Conservation (phyloP, 305 asterid genomes). For the Plantago coronopus region DNA sequence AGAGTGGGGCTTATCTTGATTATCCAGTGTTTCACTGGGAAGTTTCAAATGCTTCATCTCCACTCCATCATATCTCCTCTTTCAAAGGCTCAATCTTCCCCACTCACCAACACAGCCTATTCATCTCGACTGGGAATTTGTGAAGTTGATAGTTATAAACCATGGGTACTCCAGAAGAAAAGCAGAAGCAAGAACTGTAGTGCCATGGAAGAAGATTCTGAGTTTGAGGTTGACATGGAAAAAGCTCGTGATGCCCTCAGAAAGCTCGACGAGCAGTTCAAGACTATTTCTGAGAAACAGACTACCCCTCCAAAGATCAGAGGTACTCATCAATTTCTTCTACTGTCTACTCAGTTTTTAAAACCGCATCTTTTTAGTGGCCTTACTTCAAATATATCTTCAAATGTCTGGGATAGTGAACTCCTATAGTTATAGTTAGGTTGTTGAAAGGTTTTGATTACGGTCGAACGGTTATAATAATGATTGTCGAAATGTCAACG, state of each 20-base stretch:
- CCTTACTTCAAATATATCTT: too few species aligned
- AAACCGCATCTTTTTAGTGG: too few species aligned
- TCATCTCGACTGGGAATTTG: constrained; percentile 3
- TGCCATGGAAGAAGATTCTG: constrained; percentile 52
- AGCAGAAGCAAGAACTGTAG: constrained; percentile 12
- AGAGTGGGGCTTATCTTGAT: too few species aligned
- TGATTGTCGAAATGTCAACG: too few species aligned
- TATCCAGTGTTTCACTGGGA: too few species aligned
- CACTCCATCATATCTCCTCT: constrained; percentile 18
- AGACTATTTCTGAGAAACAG: constrained; percentile 45
- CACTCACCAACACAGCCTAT: constrained; percentile 12
- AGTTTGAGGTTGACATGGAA: constrained; percentile 54
- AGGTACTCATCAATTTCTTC: constrained; percentile 32
- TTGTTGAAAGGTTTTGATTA: too few species aligned
- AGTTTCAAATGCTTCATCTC: constrained; percentile 26
- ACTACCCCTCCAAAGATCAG: constrained; percentile 38
- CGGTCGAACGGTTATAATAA: too few species aligned
- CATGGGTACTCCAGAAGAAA: constrained; percentile 17
- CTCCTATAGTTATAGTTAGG: too few species aligned
- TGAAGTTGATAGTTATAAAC: background rate
- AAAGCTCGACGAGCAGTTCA: constrained; percentile 70
- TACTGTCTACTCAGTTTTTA: too few species aligned
- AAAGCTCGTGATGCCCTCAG: constrained; percentile 76
- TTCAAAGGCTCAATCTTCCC: background rate
- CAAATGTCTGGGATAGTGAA: too few species aligned